Percentiles rank a stretch among this genome's conserved stretches.
These are phyloP conservation scores for Biscutella laevigata DNA, from an alignment of 441 rosid species.

Conservation along the genomic window DNA sequence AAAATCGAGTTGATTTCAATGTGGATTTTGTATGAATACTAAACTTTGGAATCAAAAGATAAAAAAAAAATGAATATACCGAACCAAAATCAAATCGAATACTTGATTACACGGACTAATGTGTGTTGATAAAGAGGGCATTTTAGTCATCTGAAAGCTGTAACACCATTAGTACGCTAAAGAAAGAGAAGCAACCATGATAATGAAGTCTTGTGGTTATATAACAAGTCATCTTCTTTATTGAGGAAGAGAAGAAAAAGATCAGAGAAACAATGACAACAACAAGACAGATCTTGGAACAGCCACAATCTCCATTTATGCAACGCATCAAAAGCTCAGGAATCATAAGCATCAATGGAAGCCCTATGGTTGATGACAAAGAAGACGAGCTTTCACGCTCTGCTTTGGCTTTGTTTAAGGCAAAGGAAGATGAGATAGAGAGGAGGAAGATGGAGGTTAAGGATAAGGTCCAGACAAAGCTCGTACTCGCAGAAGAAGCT, in stretches of 20 bases:
- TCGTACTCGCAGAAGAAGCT: conserved; percentile 50
- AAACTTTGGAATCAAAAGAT: no score
- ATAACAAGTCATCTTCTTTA: conserved; percentile 21
- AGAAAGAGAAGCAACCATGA: background rate
- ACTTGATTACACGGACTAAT: no score
- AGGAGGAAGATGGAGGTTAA: conserved; percentile 52
- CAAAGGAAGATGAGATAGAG: conserved; percentile 66
- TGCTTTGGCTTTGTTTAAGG: conserved; percentile 43
- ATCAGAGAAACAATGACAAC: conserved; percentile 40
- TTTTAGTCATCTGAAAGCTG: background rate
- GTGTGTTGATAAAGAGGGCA: conserved; percentile 1
- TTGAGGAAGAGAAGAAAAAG: conserved; percentile 2
- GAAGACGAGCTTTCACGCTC: conserved; percentile 53
- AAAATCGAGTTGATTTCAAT: no score
- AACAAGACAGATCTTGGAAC: conserved; percentile 46
- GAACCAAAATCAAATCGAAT: no score
- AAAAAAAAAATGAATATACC: no score
- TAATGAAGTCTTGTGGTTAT: conserved; percentile 15
- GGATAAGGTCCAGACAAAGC: conserved; percentile 39
- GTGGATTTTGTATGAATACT: no score
- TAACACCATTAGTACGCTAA: conserved; percentile 4
- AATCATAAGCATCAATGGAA: conserved; percentile 27
- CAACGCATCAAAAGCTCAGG: conserved; percentile 49
- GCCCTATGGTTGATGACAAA: conserved; percentile 41
- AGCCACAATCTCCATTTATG: conserved; percentile 37